Evolutionary conservation across 805 yeast species (phyloP), one percentile per base, ranked within the genome.

Genomic region (Naumovozyma baii): DNA sequence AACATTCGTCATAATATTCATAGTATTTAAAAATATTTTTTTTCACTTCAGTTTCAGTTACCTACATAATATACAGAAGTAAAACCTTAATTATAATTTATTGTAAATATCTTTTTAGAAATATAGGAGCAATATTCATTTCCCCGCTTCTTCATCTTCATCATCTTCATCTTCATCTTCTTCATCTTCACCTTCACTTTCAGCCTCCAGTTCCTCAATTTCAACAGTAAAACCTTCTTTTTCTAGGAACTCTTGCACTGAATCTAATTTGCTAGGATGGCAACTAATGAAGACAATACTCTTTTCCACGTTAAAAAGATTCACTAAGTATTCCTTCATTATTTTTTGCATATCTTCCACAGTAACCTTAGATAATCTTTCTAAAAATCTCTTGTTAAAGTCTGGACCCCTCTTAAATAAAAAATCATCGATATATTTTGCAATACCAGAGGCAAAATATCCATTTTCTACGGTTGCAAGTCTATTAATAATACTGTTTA

Each of bases 381-480:
- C 58, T 57, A 88, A 69, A 41, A 81, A 73, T 31, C 53, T 60
- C 16, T 64, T 61, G 42, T 72, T 74, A 55, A 74, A 85, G 42
- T 78, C 58, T 2, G 83, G 76, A 1, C 95, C 95, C 45, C 94
- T 69, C 47, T 75, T 72, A 51, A 75, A 72, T 52, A 87, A 66
- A 19, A 78, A 71, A 44, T 73, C 71, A 59, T 86, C 90, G 33
- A 70, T 58, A 49, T 78, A 83, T 54, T 79, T 83, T 15, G 71
- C 66, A 39, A 69, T 64, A 13, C 92, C 87, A 0, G 95, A 80
- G 31, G 73, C 70, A 41, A 70, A 70, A 33, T 68, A 69, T 47
- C 81, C 79, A n/a, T 78, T 70, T 47, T 83, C 88, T 4, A 67
- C 61, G 18, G 76, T 71, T 0, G 95, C 94, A 36, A 83, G 65